Conservation (phyloP, 192 early-diverging fungal genomes). For the Backusella morwellensis region DNA sequence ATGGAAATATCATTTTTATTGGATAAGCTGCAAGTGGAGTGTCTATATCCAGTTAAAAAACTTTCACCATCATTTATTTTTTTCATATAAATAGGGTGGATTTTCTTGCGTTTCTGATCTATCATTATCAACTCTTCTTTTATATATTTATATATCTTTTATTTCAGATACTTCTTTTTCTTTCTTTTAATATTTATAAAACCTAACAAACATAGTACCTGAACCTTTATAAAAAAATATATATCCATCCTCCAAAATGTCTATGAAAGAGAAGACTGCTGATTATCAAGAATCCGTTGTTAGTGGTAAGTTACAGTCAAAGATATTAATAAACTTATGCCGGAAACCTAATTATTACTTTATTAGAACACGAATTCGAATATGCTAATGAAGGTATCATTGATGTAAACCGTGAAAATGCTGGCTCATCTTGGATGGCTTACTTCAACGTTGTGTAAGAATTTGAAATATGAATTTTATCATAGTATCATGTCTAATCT, state of each 20-base stretch:
- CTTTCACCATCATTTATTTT: not conserved
- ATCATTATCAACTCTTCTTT: not conserved
- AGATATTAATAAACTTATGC: not conserved
- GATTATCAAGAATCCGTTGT: not conserved
- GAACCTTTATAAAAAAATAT: not conserved
- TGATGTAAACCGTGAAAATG: constrained; percentile 21
- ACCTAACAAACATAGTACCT: not conserved
- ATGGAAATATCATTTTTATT: not conserved
- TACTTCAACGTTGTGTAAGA: constrained; percentile 47
- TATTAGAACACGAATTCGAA: constrained; percentile 6
- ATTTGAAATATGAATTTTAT: no score
- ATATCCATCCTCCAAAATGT: not conserved
- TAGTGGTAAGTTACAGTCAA: not conserved
- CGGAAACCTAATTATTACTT: not conserved
- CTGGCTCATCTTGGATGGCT: constrained; percentile 25
- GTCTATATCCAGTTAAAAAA: not conserved
- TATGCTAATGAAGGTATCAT: constrained; percentile 18
- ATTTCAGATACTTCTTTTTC: not conserved
- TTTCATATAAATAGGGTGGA: not conserved
- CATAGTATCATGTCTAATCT: no score
- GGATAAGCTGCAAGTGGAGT: not conserved
- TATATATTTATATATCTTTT: not conserved
- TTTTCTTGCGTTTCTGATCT: not conserved
- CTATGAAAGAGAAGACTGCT: not conserved
- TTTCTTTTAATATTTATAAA: not conserved